Conservation (phyloP, 768 basidiomycete genomes). For the Lanmaoa pseudosensibilis region DNA sequence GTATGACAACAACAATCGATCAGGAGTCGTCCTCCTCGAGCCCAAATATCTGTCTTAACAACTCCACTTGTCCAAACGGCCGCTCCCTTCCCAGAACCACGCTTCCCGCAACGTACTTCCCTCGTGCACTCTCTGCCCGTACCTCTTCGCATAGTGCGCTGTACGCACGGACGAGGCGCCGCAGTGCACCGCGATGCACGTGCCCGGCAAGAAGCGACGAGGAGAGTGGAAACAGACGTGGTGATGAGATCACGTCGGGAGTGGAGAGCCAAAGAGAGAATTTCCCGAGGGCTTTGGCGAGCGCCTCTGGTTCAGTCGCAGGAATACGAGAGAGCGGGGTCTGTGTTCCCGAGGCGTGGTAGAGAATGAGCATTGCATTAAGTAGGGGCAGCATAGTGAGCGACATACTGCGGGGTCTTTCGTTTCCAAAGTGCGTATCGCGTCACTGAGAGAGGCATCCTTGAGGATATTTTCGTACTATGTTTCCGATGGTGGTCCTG, state of each 20-base stretch:
- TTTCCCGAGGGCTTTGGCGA: slow-evolving; percentile 59
- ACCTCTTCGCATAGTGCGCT: slow-evolving; percentile 73
- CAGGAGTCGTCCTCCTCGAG: slow-evolving; percentile 45
- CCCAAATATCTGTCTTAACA: slow-evolving; percentile 79
- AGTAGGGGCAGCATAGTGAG: not conserved
- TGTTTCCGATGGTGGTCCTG: not conserved
- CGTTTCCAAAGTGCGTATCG: slow-evolving; percentile 23
- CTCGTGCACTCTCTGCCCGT: slow-evolving; percentile 54
- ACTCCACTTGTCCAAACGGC: slow-evolving; percentile 76
- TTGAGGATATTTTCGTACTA: slow-evolving; percentile 27
- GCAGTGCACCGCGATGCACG: slow-evolving; percentile 77
- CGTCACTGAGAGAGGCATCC: slow-evolving; percentile 31
- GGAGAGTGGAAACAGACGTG: slow-evolving; percentile 73
- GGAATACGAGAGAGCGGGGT: slow-evolving; percentile 74
- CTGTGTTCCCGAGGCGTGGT: slow-evolving; percentile 38
- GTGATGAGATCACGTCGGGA: slow-evolving; percentile 76
- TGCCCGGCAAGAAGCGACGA: slow-evolving; percentile 61
- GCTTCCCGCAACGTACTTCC: slow-evolving; percentile 84
- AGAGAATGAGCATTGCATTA: not conserved
- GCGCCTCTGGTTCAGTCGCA: slow-evolving; percentile 57
- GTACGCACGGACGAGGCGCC: slow-evolving; percentile 69
- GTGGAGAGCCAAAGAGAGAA: slow-evolving; percentile 88
- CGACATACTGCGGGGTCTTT: slow-evolving; percentile 23
- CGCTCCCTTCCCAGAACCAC: slow-evolving; percentile 81
- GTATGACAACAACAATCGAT: too few species aligned